These are phyloP conservation scores for Moesziomyces sp. DNA, from an alignment of 1,284 basidiomycete species.

Conservation along the genomic window DNA sequence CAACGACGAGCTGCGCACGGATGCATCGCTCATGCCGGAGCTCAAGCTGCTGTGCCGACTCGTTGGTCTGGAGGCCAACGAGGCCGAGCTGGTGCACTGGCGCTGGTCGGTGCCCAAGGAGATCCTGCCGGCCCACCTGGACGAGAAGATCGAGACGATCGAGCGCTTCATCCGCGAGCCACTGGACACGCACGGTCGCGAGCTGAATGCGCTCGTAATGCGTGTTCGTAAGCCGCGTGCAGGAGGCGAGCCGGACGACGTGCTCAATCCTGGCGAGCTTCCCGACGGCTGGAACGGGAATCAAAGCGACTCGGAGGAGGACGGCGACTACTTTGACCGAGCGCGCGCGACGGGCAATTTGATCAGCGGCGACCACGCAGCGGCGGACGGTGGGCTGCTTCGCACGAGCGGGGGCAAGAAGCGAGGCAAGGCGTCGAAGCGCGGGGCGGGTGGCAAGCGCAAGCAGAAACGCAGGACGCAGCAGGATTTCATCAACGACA, in stretches of 20 bases:
- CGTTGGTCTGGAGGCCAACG: slow-evolving; percentile 52
- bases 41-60: slow-evolving; percentile 65
- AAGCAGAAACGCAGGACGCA: slow-evolving; percentile 40
- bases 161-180: slow-evolving; percentile 63
- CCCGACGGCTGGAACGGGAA: slow-evolving; percentile 35
- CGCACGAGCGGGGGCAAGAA: slow-evolving; percentile 23
- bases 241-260: slow-evolving; percentile 7
- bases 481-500: slow-evolving; percentile 63
- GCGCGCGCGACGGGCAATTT: slow-evolving; percentile 21
- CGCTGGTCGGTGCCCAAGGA: slow-evolving; percentile 58
- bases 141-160: slow-evolving; percentile 56
- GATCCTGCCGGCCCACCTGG: slow-evolving; percentile 48
- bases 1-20: slow-evolving; percentile 51
- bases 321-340: slow-evolving; percentile 47
- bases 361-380: slow-evolving; percentile 14
- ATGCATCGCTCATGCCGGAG: slow-evolving; percentile 53
- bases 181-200: slow-evolving; percentile 42
- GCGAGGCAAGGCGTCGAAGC: slow-evolving; percentile 5
- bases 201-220: slow-evolving; percentile 48
- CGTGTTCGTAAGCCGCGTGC: slow-evolving; percentile 44
- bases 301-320: slow-evolving; percentile 43
- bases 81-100: slow-evolving; percentile 49
- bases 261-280: slow-evolving; percentile 27
- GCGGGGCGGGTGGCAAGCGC: slow-evolving; percentile 11
- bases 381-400: slow-evolving; percentile 29